Conservation (phyloP, 179 eudicot genomes). For the Drosera spatulata region DNA sequence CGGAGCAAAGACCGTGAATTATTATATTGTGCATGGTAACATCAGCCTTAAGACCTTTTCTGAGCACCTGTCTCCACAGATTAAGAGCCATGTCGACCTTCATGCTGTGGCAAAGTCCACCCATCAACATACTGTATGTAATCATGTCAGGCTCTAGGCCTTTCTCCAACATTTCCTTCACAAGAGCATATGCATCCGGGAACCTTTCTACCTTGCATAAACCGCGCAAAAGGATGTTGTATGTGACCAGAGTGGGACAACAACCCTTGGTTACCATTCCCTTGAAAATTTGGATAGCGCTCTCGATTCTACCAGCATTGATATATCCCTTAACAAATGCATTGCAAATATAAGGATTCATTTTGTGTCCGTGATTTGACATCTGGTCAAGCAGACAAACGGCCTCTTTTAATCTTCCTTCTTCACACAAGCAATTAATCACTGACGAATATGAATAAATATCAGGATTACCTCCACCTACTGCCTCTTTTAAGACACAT, state of each 20-base stretch:
- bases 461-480: slow-evolving; percentile 24
- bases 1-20: slow-evolving; percentile 76
- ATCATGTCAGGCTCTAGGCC: slow-evolving; percentile 54
- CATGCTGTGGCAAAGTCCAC: slow-evolving; percentile 52
- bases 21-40: slow-evolving; percentile 72
- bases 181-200: slow-evolving; percentile 51
- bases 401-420: slow-evolving; percentile 49
- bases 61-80: slow-evolving; percentile 56
- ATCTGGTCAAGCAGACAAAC: slow-evolving; percentile 30
- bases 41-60: slow-evolving; percentile 65
- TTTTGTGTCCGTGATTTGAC: slow-evolving; percentile 26
- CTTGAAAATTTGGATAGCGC: slow-evolving; percentile 35
- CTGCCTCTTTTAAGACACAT: slow-evolving; percentile 32
- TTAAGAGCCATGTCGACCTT: slow-evolving; percentile 54
- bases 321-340: slow-evolving; percentile 55
- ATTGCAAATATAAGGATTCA: slow-evolving; percentile 55
- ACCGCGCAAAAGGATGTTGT: slow-evolving; percentile 63
- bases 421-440: slow-evolving; percentile 50
- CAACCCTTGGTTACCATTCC: slow-evolving; percentile 42
- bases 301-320: slow-evolving; percentile 36
- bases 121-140: slow-evolving; percentile 63
- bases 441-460: slow-evolving; percentile 50
- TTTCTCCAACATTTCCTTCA: slow-evolving; percentile 72
- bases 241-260: slow-evolving; percentile 50
- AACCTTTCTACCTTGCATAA: slow-evolving; percentile 59